These are phyloP conservation scores for Hemisphaericaspora xylanilytica DNA, from an alignment of 1,139 yeast genomes.

Conservation along the genomic window DNA sequence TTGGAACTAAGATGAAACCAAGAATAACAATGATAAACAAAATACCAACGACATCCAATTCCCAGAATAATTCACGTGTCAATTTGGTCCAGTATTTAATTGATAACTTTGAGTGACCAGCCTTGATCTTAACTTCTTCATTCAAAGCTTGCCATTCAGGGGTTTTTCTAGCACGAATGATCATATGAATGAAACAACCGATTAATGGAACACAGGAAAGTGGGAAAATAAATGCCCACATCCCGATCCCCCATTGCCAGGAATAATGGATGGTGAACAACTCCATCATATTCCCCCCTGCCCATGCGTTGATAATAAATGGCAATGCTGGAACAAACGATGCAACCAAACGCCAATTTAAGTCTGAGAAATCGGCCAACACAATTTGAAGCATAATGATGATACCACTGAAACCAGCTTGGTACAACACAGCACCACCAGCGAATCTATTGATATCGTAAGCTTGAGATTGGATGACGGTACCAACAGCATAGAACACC, in stretches of 20 bases:
- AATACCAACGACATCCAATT: slow-evolving; percentile 55
- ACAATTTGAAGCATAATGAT: slow-evolving; percentile 53
- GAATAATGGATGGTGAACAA: slow-evolving; percentile 20
- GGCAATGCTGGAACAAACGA: slow-evolving; percentile 70
- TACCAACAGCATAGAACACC: slow-evolving; percentile 63
- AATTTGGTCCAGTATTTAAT: slow-evolving; percentile 17
- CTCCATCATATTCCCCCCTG: slow-evolving; percentile 53
- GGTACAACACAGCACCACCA: slow-evolving; percentile 70
- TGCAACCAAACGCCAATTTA: slow-evolving; percentile 66
- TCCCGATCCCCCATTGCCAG: slow-evolving; percentile 76
- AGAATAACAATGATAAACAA: slow-evolving; percentile 48
- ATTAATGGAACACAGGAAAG: slow-evolving; percentile 59
- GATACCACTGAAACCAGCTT: slow-evolving; percentile 66
- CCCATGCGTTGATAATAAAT: slow-evolving; percentile 75
- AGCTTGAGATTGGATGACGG: slow-evolving; percentile 66
- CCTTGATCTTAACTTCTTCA: slow-evolving; percentile 25
- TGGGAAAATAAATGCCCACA: slow-evolving; percentile 80
- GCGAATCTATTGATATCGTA: slow-evolving; percentile 62
- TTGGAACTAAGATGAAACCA: slow-evolving; percentile 56
- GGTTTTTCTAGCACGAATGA: slow-evolving; percentile 48
- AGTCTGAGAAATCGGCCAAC: slow-evolving; percentile 60
- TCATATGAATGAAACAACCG: slow-evolving; percentile 54
- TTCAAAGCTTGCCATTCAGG: slow-evolving; percentile 38
- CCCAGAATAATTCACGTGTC: slow-evolving; percentile 37
- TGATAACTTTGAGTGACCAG: slow-evolving; percentile 14